Evolutionary conservation across 2,329 filamentous ascomycete genomes (phyloP).

Genomic region (Sporothrix brasiliensis): DNA sequence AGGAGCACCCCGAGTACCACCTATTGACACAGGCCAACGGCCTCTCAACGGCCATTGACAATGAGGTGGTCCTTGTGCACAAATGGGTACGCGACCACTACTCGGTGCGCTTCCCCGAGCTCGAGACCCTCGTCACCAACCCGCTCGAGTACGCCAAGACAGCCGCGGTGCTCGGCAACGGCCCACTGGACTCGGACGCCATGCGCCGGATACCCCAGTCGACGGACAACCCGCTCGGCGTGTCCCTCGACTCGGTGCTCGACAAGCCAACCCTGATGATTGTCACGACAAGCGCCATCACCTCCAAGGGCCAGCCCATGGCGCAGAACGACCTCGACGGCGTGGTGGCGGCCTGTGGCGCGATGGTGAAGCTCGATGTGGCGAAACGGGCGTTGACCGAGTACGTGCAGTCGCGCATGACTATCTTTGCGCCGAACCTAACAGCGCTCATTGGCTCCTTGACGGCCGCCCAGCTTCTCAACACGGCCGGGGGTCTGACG

Average conservation of each 20-base stretch:
- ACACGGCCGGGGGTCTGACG: slow-evolving; percentile 84
- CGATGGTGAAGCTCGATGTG: slow-evolving; percentile 82
- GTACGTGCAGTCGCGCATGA: slow-evolving; percentile 97
- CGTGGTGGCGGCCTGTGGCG: slow-evolving; percentile 78
- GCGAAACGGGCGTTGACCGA: slow-evolving; percentile 86
- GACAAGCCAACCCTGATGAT: slow-evolving; percentile 93
- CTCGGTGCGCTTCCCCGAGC: slow-evolving; percentile 87
- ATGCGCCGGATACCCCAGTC: slow-evolving; percentile 79
- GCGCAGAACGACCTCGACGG: slow-evolving; percentile 71
- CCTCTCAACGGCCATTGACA: slow-evolving; percentile 88
- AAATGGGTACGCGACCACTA: slow-evolving; percentile 98
- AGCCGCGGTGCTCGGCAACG: slow-evolving; percentile 89
- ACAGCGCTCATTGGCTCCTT: slow-evolving; percentile 88
- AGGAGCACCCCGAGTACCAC: slow-evolving; percentile 90
- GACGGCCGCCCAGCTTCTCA: slow-evolving; percentile 94
- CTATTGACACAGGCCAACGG: slow-evolving; percentile 86
- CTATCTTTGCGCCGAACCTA: slow-evolving; percentile 90
- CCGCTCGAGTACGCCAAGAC: slow-evolving; percentile 95
- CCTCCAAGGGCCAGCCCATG: slow-evolving; percentile 79
- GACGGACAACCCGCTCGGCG: slow-evolving; percentile 74
- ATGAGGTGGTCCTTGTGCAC: slow-evolving; percentile 89
- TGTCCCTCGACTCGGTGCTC: slow-evolving; percentile 76
- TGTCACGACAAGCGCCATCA: slow-evolving; percentile 91
- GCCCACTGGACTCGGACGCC: slow-evolving; percentile 76
- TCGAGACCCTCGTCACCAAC: slow-evolving; percentile 86